Evolutionary conservation across 2,329 filamentous ascomycete species (phyloP), one percentile per base, ranked within the genome.

Genomic region (Mycosphaerella arachidis): DNA sequence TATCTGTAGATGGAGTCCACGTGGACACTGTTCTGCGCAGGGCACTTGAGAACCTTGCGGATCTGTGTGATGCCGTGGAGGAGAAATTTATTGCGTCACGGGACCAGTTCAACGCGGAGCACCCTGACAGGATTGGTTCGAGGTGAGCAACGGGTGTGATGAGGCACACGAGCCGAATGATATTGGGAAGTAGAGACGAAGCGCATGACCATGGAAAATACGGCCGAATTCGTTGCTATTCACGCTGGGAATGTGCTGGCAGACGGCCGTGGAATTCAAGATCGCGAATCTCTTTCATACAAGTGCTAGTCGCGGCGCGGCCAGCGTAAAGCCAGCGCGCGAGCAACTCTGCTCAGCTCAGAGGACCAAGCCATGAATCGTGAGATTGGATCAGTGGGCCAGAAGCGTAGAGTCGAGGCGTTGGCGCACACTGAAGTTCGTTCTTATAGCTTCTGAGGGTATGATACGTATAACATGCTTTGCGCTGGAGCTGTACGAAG

Each of bases 1-100:
- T 46, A 7, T 24, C 13, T 46, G 37, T 65, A 96, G 91, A 91
- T 68, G 86, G 86, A 48, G 91, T 87, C 6, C 90, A 85, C 20
- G 93, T 92, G 2, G 86, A 91, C 37, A 87, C 93, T 66, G 94
- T 92, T 1, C 79, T 99, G 37, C 88, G 94, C 69, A 97, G 97
- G 77, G 94, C 93, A 0, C 81, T 99, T 37, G 82, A 86, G 63
- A 93, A 97, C 71, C 78, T 99, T 59, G 90, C 94, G 77, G 91
- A 94, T 59, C 83, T 97, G 48, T 97, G 93, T 74, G 93, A 97
- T 75, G 89, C 95, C 3, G 90, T 99, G 4, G 84, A 89, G n/a
- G 90, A 95, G 55, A 93, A 96, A 74, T 99, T 96, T 76, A 87
- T 83, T 58, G 77, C 78, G 12, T 84, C 90, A 62, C 81, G 86